Evolutionary conservation across 2,329 filamentous ascomycete species (phyloP).

Genomic region (Aspergillus ochraceus): DNA sequence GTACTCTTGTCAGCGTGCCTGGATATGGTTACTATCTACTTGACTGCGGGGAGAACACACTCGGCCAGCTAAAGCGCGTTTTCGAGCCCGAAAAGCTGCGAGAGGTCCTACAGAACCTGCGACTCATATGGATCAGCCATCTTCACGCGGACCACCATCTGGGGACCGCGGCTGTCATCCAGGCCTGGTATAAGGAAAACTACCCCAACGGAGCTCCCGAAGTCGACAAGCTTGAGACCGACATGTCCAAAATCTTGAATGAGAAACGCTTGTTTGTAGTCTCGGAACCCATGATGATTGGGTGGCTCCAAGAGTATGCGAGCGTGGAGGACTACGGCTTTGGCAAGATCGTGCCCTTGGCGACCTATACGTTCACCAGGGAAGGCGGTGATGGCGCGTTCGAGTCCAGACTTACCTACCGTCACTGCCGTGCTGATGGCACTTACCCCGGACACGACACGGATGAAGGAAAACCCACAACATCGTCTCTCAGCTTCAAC

Average conservation of each 20-base stretch:
- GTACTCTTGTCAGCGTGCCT: constrained; percentile 80
- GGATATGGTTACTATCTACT: constrained; percentile 85
- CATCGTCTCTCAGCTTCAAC: constrained; percentile 28
- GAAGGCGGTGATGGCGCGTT: constrained; percentile 12
- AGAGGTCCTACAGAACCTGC: constrained; percentile 74
- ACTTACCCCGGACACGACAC: constrained; percentile 21
- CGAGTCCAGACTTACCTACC: constrained; percentile 31
- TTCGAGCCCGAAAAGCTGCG: constrained; percentile 65
- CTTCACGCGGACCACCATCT: constrained; percentile 96
- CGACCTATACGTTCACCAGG: constrained; percentile 32
- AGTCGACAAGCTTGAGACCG: constrained; percentile 40
- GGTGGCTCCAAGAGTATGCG: constrained; percentile 77
- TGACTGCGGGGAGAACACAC: constrained; percentile 88
- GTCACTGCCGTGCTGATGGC: constrained; percentile 28
- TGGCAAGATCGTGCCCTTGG: constrained; percentile 54
- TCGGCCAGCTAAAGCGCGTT: constrained; percentile 79
- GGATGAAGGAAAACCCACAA: constrained; percentile 11
- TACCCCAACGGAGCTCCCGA: constrained; percentile 41
- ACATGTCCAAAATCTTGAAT: constrained; percentile 38
- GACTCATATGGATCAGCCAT: constrained; percentile 89
- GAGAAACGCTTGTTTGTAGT: constrained; percentile 61
- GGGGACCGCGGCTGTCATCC: constrained; percentile 77
- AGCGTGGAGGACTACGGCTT: constrained; percentile 75
- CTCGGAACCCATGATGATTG: constrained; percentile 69
- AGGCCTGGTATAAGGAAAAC: constrained; percentile 70